These are phyloP conservation scores for Silybum marianum DNA, from an alignment of 129 eudicot species.

Conservation along the genomic window DNA sequence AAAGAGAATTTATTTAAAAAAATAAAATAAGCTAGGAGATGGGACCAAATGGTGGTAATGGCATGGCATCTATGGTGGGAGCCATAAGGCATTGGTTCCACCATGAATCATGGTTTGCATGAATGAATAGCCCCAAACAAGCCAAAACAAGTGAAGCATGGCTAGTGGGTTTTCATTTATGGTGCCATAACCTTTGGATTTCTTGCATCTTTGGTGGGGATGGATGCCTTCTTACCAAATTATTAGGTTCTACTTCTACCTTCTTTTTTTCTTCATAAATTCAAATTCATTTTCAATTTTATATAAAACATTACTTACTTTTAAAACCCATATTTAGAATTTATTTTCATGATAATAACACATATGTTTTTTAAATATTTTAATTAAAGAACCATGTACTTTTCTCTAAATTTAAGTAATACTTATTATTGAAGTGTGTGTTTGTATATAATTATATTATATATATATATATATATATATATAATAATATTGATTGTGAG, in stretches of 20 bases:
- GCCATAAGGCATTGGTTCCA: conserved; percentile 29
- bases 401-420: not conserved
- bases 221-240: conserved; percentile 30
- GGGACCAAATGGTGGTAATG: conserved; percentile 26
- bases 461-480: too few relatives aligned
- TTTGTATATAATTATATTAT: not conserved
- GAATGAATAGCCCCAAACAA: conserved; percentile 22
- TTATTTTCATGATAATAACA: not conserved
- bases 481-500: conserved; percentile 20
- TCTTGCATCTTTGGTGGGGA: conserved; percentile 37
- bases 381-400: not conserved
- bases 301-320: not conserved
- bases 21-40: not conserved
- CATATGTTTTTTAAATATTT: not conserved
- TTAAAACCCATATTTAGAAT: not conserved
- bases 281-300: not conserved
- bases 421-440: not conserved
- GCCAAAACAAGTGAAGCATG: conserved; percentile 28
- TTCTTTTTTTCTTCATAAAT: not conserved
- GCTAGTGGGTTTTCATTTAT: conserved; percentile 41
- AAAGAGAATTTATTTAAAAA: not conserved
- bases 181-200: conserved; percentile 38
- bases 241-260: conserved; percentile 14
- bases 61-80: conserved; percentile 36
- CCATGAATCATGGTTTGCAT: conserved; percentile 31